Conservation (phyloP, 2,329 filamentous ascomycete genomes). For the Hypoxylon sp. region DNA sequence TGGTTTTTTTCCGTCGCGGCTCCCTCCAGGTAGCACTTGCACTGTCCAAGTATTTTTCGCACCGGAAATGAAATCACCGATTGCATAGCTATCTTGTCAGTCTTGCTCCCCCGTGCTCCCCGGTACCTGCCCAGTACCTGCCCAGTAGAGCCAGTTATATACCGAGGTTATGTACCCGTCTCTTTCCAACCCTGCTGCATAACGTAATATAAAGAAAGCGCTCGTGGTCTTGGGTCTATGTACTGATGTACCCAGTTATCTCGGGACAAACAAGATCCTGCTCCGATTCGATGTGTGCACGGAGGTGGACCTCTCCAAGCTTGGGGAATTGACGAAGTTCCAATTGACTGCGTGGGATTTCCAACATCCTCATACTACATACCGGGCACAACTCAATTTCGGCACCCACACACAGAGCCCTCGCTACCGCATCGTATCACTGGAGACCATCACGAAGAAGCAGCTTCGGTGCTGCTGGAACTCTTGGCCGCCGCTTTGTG, state of each 20-base stretch:
- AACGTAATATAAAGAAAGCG: not conserved
- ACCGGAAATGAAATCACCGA: conserved; percentile 40
- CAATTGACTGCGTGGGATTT: conserved; percentile 45
- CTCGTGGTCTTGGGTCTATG: not conserved
- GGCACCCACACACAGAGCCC: conserved; percentile 14
- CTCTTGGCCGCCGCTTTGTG: conserved; percentile 16
- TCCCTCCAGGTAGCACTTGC: conserved; percentile 16
- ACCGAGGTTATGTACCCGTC: conserved; percentile 41
- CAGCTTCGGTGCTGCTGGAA: conserved; percentile 22
- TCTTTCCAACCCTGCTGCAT: conserved; percentile 19
- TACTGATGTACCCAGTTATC: not conserved
- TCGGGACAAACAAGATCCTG: conserved; percentile 34
- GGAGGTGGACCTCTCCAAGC: conserved; percentile 13
- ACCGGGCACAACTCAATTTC: conserved; percentile 29
- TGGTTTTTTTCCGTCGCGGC: conserved; percentile 25
- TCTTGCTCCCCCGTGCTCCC: not conserved
- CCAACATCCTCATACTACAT: conserved; percentile 28
- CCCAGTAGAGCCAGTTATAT: conserved; percentile 8
- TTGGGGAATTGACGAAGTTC: conserved; percentile 37
- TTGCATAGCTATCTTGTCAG: conserved; percentile 5
- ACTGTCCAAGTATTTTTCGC: conserved; percentile 21
- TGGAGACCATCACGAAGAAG: conserved; percentile 17
- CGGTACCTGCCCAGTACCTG: not conserved
- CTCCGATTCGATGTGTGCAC: conserved; percentile 20
- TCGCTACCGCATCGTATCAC: not conserved